Conservation (phyloP, 1,284 basidiomycete species). For the Volvariella volvacea region DNA sequence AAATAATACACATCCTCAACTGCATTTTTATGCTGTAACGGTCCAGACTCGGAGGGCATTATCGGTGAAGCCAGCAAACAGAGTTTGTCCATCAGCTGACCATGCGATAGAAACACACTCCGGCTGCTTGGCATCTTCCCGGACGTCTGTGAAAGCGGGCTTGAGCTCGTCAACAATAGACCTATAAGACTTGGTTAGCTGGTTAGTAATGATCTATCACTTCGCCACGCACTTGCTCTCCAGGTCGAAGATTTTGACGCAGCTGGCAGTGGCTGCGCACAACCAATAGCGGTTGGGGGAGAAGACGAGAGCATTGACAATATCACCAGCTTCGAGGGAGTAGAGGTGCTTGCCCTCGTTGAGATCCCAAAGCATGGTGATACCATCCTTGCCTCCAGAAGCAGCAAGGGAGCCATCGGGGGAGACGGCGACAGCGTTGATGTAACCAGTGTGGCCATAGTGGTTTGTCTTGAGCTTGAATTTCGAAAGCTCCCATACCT, state of each 20-base stretch:
- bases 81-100: slow-evolving; percentile 96
- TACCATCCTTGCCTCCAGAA: slow-evolving; percentile 98
- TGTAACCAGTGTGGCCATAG: slow-evolving; percentile 99
- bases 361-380: slow-evolving; percentile 99
- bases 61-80: slow-evolving; percentile 95
- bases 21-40: slow-evolving; percentile 31
- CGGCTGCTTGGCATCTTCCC: slow-evolving; percentile 79
- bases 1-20: too few relatives aligned
- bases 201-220: slow-evolving; percentile 1
- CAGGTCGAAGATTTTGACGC: slow-evolving; percentile 98
- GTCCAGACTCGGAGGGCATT: slow-evolving; percentile 90
- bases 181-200: slow-evolving; percentile 36
- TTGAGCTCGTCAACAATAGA: slow-evolving; percentile 99
- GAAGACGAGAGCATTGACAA: slow-evolving; percentile 99
- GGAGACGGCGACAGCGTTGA: slow-evolving; percentile 98
- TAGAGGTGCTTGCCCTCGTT: slow-evolving; percentile 99
- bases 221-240: slow-evolving; percentile 83
- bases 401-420: slow-evolving; percentile 99
- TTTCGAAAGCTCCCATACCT: slow-evolving; percentile 99
- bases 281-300: slow-evolving; percentile 99
- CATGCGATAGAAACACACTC: slow-evolving; percentile 98
- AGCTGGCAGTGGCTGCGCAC: slow-evolving; percentile 95
- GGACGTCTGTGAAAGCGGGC: slow-evolving; percentile 81
- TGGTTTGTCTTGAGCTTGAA: slow-evolving; percentile 99
- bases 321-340: slow-evolving; percentile 97